Evolutionary conservation across 495 filamentous ascomycete species (phyloP), one percentile per base, ranked within the genome.

Genomic region (Neurospora sp.): DNA sequence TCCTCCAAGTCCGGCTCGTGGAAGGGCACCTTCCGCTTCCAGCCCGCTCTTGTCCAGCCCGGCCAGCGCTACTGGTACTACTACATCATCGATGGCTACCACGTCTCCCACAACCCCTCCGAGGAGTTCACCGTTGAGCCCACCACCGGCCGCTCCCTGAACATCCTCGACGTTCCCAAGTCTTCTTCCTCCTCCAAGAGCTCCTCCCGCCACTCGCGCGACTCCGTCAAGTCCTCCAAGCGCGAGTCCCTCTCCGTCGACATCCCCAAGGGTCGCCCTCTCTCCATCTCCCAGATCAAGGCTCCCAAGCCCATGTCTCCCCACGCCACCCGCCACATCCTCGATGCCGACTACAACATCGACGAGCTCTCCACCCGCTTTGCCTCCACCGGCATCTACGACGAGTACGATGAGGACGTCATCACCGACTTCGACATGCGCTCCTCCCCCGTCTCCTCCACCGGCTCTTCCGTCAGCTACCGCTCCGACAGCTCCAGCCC

Each of bases 11-110:
- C 88, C 75, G 94, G 92, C 78, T 89, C 90, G 72, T 98, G 96
- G 92, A 91, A 93, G 78, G 96, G 96, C 81, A 96, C 93, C 80
- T 97, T 99, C 88, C 90, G 92, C 84, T 97, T 99, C 86, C 93
- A 95, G 85, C 91, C 90, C 81, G 84, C 89, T 66, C 92, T 92
- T 73, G 88, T 97, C 71, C 89, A 94, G 86, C 86, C 92, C 72
- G 93, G 94, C 73, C 88, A 91, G 79, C 90, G 96, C 77, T 98
- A 98, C 90, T 99, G 96, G 96, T 99, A 98, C 90, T 99, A 99
- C 89, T 99, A 97, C 87, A 97, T 99, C 92, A 96, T 98, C 85
- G 96, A 99, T 80, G 96, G 96, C 74, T 98, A 98, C 90, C 94
- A 98, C 83, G 92, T 97, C 82, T 95, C 96, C 69, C 95, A 98